A percentile compares a stretch with the other conserved stretches of the same genome.
Conservation (phyloP, 768 basidiomycete species). For the Cystobasidium onofrii region DNA sequence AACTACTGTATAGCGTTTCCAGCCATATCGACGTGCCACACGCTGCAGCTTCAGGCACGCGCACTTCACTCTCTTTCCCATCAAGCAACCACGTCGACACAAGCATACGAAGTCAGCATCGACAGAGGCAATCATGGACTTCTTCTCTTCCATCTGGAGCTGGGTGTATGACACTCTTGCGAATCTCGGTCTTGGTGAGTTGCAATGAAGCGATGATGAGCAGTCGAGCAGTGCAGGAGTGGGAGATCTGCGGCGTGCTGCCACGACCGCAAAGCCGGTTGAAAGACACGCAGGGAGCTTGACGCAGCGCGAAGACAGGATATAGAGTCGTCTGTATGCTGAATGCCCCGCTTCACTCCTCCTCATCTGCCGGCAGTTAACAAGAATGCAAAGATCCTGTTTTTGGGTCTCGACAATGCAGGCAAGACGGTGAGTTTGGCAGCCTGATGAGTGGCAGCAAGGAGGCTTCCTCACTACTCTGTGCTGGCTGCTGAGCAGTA, state of each 20-base stretch:
- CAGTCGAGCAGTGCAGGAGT: not conserved
- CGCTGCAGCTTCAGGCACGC: not conserved
- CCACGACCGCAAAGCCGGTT: not conserved
- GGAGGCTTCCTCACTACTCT: no score
- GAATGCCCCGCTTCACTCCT: not conserved
- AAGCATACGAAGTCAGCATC: not conserved
- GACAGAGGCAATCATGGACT: not conserved
- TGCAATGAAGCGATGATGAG: not conserved
- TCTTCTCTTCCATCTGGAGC: conserved; percentile 26
- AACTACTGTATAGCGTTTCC: no score
- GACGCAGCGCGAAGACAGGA: not conserved
- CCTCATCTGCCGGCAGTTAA: conserved; percentile 9
- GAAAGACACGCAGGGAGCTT: not conserved
- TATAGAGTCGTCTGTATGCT: not conserved
- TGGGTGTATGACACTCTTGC: conserved; percentile 24
- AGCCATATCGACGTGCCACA: no score
- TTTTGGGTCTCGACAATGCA: conserved; percentile 97
- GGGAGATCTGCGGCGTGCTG: not conserved
- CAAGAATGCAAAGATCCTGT: conserved; percentile 97
- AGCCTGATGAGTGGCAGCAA: no score
- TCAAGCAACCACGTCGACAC: not conserved
- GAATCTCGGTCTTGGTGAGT: conserved; percentile 19
- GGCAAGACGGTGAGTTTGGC: conserved; percentile 76
- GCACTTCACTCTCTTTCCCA: not conserved
- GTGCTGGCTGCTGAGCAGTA: no score